phyloP scores from a whole-genome alignment of 441 rosid species.

The Mallotus japonicus region DNA sequence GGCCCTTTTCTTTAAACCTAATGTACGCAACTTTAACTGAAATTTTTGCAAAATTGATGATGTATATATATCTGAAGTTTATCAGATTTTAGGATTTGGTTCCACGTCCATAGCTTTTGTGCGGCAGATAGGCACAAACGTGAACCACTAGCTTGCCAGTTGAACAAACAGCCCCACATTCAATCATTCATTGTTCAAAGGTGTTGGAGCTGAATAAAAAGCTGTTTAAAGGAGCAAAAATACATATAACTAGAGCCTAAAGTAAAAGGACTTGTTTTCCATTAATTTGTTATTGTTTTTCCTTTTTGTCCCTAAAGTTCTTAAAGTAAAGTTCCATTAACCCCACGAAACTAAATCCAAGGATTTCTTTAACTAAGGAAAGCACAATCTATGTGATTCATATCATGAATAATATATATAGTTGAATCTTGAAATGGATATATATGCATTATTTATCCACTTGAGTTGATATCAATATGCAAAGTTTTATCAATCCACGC shows the following conservation, averaged over 20 bases:
- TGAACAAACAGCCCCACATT: not conserved
- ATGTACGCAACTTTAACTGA: no score
- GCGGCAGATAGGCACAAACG: slow-evolving; percentile 7
- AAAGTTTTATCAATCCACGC: not conserved
- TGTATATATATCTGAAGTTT: not conserved
- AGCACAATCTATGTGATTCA: not conserved
- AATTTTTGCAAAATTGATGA: no score
- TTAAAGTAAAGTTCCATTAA: not conserved
- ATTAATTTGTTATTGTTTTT: not conserved
- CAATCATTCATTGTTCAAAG: not conserved
- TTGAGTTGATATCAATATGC: not conserved
- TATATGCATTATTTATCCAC: slow-evolving; percentile 8
- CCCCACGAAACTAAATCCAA: not conserved
- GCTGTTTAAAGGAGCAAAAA: not conserved
- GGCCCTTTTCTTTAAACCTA: no score
- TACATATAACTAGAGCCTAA: not conserved
- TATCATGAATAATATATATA: not conserved
- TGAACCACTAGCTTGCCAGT: not conserved
- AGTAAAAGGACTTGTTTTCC: not conserved
- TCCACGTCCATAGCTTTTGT: slow-evolving; percentile 2
- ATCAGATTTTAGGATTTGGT: not conserved
- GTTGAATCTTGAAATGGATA: slow-evolving; percentile 15
- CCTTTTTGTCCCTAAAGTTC: not conserved
- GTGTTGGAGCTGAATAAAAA: not conserved
- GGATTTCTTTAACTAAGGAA: not conserved